A percentile compares a stretch with the other conserved stretches of the same genome.
These are phyloP conservation scores for Alternaria solani DNA, from an alignment of 2,329 filamentous ascomycete genomes.

Conservation along the genomic window DNA sequence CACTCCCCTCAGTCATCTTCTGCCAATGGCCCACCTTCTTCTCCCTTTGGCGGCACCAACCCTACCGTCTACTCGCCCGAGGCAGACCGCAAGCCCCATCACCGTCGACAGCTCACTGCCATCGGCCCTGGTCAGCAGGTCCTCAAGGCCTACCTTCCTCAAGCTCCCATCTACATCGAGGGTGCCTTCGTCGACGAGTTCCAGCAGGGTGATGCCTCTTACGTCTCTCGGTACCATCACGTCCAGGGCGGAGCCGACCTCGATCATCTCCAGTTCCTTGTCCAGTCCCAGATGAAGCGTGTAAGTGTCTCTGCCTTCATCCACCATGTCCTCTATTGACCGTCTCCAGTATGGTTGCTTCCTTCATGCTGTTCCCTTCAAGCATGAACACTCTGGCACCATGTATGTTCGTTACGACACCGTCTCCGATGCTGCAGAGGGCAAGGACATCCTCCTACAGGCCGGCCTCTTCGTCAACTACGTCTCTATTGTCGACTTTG, in stretches of 20 bases:
- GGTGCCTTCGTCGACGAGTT: constrained; percentile 40
- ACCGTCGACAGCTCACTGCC: constrained; percentile 25
- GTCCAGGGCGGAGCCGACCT: constrained; percentile 33
- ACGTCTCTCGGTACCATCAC: constrained; percentile 38
- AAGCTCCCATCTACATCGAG: constrained; percentile 19
- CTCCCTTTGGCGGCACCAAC: constrained; percentile 39
- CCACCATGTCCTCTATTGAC: constrained; percentile 25
- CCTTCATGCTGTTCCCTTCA: constrained; percentile 29
- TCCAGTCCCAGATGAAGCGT: constrained; percentile 42
- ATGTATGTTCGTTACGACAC: constrained; percentile 47
- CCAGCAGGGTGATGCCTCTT: constrained; percentile 24
- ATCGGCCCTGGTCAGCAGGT: constrained; percentile 16
- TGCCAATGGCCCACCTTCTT: constrained; percentile 31
- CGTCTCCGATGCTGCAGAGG: constrained; percentile 45
- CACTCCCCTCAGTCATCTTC: constrained; percentile 35
- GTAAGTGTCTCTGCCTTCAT: constrained; percentile 24
- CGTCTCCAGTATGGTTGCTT: constrained; percentile 37
- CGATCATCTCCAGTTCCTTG: constrained; percentile 33
- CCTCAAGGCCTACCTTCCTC: constrained; percentile 23
- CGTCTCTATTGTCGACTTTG: constrained; percentile 35
- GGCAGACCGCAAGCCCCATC: constrained; percentile 24
- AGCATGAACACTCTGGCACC: constrained; percentile 13
- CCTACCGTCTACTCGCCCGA: constrained; percentile 42
- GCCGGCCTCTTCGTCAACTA: constrained; percentile 32
- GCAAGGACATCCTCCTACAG: constrained; percentile 32